Evolutionary conservation across 148 eudicot genomes (phyloP), one percentile per base, ranked within the genome.

Genomic region (Silene conica): DNA sequence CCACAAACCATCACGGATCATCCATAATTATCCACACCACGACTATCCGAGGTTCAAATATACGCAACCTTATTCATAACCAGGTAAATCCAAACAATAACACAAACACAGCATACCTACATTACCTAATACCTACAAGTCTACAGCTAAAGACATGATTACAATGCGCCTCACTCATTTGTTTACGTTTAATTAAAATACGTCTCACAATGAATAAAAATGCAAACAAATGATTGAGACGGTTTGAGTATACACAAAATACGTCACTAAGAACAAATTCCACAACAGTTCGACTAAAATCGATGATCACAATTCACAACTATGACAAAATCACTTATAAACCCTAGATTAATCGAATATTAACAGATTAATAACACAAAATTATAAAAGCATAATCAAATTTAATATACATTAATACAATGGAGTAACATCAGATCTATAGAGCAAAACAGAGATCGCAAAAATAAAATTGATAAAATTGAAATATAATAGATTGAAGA

Each of bases 351-450:
- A 65, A 31, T 67, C 18, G 28, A 19, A n/a, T 4, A 9, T 3
- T 28, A 69, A 60, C 3, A 8, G 1, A 26, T 21, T 9, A 78
- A 4, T 18, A 23, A 23, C 11, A 8, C 50, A 74, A 79, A 6
- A 16, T 16, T 7, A 67, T 43, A 26, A 26, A 48, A 43, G 63
- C 16, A 16, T 16, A 13, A 58, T 61, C 19, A 20, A n/a, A 54
- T 11, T 11, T 12, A 43, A 20, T n/a, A 11, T 38, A 48, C 21
- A 19, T 26, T 5, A 43, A 31, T 63, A 19, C 16, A 31, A 68
- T n/a, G 38, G 12, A 63, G 0, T 54, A 74, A 73, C 43, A 63
- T 77, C 84, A 77, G 84, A 81, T 81, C 84, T 77, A 46, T 5
- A 66, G 41, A 2, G 63, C n/a, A 70, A 63, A 79, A 7, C 16